These are phyloP conservation scores for Wickerhamiella sergipiensis DNA, from an alignment of 805 yeast genomes.

Conservation along the genomic window DNA sequence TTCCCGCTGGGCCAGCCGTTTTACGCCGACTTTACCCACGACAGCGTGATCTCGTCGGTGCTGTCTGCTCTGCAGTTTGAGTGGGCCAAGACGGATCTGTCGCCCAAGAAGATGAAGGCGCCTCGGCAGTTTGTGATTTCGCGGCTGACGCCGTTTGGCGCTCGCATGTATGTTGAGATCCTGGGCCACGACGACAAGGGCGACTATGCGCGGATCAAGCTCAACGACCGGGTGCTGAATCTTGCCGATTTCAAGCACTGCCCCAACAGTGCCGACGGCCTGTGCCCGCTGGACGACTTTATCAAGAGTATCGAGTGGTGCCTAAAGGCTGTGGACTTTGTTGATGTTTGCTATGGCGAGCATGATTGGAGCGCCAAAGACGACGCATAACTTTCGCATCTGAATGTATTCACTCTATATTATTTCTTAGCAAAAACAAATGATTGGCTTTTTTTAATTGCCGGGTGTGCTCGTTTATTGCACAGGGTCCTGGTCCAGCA, in stretches of 20 bases:
- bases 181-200: conserved; percentile 17
- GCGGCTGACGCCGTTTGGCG: conserved; percentile 30
- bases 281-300: conserved; percentile 23
- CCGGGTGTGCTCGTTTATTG: background rate
- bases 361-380: conserved; percentile 6
- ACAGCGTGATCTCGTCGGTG: conserved; percentile 48
- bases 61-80: conserved; percentile 50
- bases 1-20: conserved; percentile 36
- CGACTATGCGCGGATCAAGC: conserved; percentile 22
- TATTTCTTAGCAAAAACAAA: background rate
- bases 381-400: background rate
- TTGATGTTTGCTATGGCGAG: conserved; percentile 19
- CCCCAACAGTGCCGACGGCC: conserved; percentile 21
- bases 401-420: background rate
- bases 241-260: conserved; percentile 24
- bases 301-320: conserved; percentile 20
- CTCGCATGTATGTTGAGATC: conserved; percentile 28
- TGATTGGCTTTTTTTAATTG: no score
- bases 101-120: conserved; percentile 31
- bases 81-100: conserved; percentile 29
- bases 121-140: conserved; percentile 29
- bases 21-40: conserved; percentile 65
- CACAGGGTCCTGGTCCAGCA: background rate
- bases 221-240: conserved; percentile 28
- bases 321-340: conserved; percentile 19